Evolutionary conservation across 2,329 filamentous ascomycete genomes (phyloP).

Genomic region (Colletotrichum musicola): DNA sequence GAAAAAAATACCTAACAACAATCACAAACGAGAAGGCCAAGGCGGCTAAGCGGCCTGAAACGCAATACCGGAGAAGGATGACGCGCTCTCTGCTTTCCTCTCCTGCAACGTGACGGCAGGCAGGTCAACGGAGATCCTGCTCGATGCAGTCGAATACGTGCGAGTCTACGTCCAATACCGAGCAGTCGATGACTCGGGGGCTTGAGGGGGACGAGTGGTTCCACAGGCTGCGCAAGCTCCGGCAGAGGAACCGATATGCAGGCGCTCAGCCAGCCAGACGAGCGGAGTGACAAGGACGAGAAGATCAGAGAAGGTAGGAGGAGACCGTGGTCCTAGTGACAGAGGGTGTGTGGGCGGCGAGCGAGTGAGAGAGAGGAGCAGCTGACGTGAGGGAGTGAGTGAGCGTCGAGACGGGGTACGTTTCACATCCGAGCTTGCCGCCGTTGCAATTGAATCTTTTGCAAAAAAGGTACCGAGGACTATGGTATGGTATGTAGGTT

Average conservation of each 20-base stretch:
- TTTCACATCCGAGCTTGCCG: slow-evolving; percentile 27
- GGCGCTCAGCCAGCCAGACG: not conserved
- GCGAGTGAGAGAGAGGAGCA: not conserved
- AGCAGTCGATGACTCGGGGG: slow-evolving; percentile 9
- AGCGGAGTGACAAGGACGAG: slow-evolving; percentile 10
- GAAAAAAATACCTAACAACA: no score
- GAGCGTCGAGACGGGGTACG: slow-evolving; percentile 17
- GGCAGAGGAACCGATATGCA: slow-evolving; percentile 12
- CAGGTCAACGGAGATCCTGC: not conserved
- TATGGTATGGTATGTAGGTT: not conserved
- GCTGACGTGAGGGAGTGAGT: not conserved
- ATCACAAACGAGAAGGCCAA: not conserved
- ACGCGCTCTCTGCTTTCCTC: not conserved
- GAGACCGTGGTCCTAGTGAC: not conserved
- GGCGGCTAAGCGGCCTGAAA: slow-evolving; percentile 14
- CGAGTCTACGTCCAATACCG: not conserved
- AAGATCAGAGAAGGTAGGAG: not conserved
- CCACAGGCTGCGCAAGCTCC: not conserved
- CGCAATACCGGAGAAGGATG: not conserved
- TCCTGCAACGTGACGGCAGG: not conserved
- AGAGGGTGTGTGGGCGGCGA: not conserved
- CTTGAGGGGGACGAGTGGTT: not conserved
- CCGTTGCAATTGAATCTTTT: slow-evolving; percentile 13
- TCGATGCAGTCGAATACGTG: not conserved
- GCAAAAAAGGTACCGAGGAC: no score